Conservation (phyloP, 768 basidiomycete genomes). For the Phanerodontia chrysosporium region DNA sequence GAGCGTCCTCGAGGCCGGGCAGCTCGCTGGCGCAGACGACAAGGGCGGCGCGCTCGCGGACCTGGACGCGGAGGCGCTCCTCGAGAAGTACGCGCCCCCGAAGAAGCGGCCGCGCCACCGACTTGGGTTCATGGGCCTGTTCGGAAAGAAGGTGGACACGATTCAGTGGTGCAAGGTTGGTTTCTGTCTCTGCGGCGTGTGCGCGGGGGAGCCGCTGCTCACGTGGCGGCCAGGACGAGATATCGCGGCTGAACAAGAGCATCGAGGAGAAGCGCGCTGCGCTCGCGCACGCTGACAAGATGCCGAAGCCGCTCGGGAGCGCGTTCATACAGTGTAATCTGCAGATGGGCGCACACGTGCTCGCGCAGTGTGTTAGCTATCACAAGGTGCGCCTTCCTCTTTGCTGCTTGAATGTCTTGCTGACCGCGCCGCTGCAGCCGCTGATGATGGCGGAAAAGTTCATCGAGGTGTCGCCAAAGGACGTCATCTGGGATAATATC, state of each 20-base stretch:
- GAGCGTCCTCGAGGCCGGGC: neutral
- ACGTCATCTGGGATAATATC: conserved; percentile 56
- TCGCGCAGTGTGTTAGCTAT: conserved; percentile 54
- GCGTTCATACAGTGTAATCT: conserved; percentile 67
- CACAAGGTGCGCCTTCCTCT: conserved; percentile 36
- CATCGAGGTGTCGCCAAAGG: conserved; percentile 50
- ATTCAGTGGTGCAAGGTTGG: conserved; percentile 38
- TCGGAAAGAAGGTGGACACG: conserved; percentile 13
- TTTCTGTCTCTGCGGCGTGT: neutral
- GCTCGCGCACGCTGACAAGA: conserved; percentile 30
- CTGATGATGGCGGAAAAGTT: conserved; percentile 55
- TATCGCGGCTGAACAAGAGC: conserved; percentile 38
- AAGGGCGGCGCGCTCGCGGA: neutral
- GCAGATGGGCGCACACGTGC: conserved; percentile 71
- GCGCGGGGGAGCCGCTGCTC: neutral
- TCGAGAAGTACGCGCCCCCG: conserved; percentile 6
- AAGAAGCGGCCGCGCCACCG: conserved; percentile 11
- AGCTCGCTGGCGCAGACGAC: neutral
- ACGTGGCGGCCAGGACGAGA: conserved; percentile 39
- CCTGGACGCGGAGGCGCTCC: neutral
- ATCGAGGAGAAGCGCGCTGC: conserved; percentile 39
- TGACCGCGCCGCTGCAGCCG: conserved; percentile 30
- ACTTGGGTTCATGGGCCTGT: conserved; percentile 9
- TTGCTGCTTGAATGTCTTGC: neutral
- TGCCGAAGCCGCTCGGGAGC: conserved; percentile 42